phyloP scores from a whole-genome alignment of 495 filamentous ascomycete genomes.

The Xylaria palmicola region DNA sequence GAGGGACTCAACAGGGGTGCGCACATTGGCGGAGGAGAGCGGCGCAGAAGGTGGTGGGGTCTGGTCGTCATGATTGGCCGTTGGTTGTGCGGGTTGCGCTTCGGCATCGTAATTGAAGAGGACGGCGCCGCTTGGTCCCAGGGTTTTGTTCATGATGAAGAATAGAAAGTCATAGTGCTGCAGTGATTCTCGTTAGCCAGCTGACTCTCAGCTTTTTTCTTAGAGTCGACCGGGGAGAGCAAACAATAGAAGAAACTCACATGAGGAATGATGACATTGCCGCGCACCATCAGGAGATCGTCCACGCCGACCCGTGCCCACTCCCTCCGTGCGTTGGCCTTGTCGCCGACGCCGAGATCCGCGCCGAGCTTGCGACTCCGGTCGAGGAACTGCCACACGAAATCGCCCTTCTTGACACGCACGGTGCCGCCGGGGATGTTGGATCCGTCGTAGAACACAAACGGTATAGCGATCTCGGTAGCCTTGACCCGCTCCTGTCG shows the following conservation, averaged over 20 bases:
- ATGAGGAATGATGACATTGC: slow-evolving; percentile 91
- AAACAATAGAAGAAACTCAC: slow-evolving; percentile 53
- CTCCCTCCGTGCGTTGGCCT: slow-evolving; percentile 60
- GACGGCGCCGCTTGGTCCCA: slow-evolving; percentile 66
- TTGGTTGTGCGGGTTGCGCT: slow-evolving; percentile 25
- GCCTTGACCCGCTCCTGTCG: slow-evolving; percentile 86
- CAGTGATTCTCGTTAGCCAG: slow-evolving; percentile 21
- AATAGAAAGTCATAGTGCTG: slow-evolving; percentile 97
- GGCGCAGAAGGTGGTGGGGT: slow-evolving; percentile 24
- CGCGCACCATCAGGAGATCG: slow-evolving; percentile 90
- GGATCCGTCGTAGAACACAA: slow-evolving; percentile 98
- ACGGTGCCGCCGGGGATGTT: slow-evolving; percentile 83
- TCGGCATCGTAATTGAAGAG: slow-evolving; percentile 74
- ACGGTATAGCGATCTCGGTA: slow-evolving; percentile 87
- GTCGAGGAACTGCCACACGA: slow-evolving; percentile 87
- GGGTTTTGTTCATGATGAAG: slow-evolving; percentile 84
- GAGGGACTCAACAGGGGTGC: slow-evolving; percentile 42
- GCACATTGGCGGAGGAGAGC: slow-evolving; percentile 45
- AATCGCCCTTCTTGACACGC: slow-evolving; percentile 89
- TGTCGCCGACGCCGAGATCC: slow-evolving; percentile 70
- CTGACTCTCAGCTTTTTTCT: not conserved
- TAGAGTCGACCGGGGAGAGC: not conserved
- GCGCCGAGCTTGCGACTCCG: slow-evolving; percentile 86
- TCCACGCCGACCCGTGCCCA: slow-evolving; percentile 96
- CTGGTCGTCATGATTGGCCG: not conserved